Evolutionary conservation across 2,329 filamentous ascomycete species (phyloP), one percentile per base, ranked within the genome.

Genomic region (Hypocreales sp.): DNA sequence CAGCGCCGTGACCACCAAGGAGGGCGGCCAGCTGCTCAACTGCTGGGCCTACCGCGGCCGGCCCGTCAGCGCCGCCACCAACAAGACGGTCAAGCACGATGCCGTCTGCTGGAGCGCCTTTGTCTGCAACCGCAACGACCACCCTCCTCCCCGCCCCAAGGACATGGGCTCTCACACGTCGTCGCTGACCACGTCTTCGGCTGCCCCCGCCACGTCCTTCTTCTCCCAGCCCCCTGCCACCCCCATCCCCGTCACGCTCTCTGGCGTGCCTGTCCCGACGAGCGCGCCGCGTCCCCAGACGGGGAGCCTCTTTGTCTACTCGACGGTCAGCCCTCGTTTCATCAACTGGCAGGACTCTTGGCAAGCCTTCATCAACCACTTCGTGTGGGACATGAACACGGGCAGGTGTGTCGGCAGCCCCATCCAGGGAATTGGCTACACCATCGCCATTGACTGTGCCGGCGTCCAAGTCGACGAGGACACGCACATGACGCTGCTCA

Each of bases 1-100:
- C 19, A 53, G 39, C 27, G 53, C 52, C 15, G 44, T 57, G n/a
- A 50, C 48, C 15, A 53, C 50, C 36, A 55, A 49, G 24, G 50
- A 56, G 14, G 46, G 48, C 21, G 52, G 51, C 4, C 44, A 54
- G 30, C 46, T 48, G 22, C 44, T 58, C 29, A 53, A 44, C 32
- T 58, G 54, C 40, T 58, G 50, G 47, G 53, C 54, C 13, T 58
- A 58, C 28, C 54, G 50, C 29, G 53, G 51, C 20, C 51, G 49
- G 7, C 51, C 51, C 4, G 36, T 58, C 28, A 55, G 54, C 27
- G 38, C 44, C 7, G 50, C 50, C 27, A 38, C 51, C 37, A 55
- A 56, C 40, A 49, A 46, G 37, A 57, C 54, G 13, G 35, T 45
- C 32, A 55, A 44, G 16, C 29, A 46, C 17, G 45, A 55, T 25